Base-by-base conservation (phyloP, 345 rosid species). In the Dipteronia sinensis region DNA sequence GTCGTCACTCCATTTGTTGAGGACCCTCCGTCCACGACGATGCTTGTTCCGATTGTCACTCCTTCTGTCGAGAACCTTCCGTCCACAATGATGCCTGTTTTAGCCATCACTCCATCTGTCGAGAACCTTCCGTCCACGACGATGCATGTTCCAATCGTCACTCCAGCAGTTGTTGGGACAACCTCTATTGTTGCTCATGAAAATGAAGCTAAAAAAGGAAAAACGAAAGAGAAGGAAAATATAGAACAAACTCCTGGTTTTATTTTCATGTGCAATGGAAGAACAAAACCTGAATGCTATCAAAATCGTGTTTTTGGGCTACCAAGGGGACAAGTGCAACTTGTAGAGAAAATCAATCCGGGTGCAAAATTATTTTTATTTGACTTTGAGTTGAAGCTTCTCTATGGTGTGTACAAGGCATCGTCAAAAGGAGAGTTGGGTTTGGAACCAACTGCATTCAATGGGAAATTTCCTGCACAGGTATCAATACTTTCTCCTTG, bases 291-390 rank as follows among this genome's bases (percentile, higher is more conserved):
- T 0, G 81, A 81, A 62, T 81, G 84, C 69, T 84, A 47, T 55
- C 71, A 19, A 49, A 73, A 84, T 51, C 87, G 83, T 76, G 87
- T 84, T 74, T 81, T 84, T 2, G 87, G 87, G 31, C 74, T 81
- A 23, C 82, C 83, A 4, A 27, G 19, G 20, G 82, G 78, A 51
- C 53, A 76, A 65, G 15, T 76, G 56, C 81, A 79, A 29, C 46
- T 62, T n/a, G 83, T 76, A 9, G 49, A 64, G 73, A 81, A 81
- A 74, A 75, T 84, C 51, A 58, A 78, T 59, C 55, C 68, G 0
- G 83, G 87, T 38, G 62, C 67, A 16, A 81, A 76, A 29, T 79
- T 81, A 12, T 84, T 84, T 76, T 71, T 84, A 55, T 84, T 11
- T 74, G 85, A 84, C 62, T 84, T 81, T 76, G 81, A 71, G n/a